Percentiles rank a stretch among this genome's conserved stretches.
Conservation (phyloP, 2,329 filamentous ascomycete species). For the Byssothecium circinans region DNA sequence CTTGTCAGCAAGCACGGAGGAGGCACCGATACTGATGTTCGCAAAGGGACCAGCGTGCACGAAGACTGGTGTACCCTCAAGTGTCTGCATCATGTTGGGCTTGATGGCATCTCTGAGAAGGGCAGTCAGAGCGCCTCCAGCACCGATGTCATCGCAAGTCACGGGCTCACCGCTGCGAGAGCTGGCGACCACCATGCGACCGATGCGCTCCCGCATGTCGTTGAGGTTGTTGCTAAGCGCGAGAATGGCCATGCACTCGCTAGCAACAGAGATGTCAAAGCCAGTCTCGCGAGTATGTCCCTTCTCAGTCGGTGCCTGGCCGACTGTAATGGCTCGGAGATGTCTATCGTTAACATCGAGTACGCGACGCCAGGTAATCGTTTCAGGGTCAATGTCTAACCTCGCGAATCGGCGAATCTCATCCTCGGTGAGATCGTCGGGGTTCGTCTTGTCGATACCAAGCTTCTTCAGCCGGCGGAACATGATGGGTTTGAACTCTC, state of each 20-base stretch:
- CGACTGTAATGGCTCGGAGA: constrained; percentile 84
- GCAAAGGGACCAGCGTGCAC: constrained; percentile 97
- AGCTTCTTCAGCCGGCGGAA: constrained; percentile 92
- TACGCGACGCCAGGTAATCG: constrained; percentile 95
- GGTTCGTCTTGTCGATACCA: constrained; percentile 92
- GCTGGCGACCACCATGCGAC: constrained; percentile 92
- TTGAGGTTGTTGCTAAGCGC: constrained; percentile 84
- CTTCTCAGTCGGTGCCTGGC: constrained; percentile 86
- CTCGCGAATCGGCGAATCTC: constrained; percentile 88
- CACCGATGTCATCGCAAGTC: constrained; percentile 93
- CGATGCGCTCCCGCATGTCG: constrained; percentile 91
- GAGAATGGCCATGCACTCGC: constrained; percentile 97
- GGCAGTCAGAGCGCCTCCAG: constrained; percentile 86
- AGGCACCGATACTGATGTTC: constrained; percentile 97
- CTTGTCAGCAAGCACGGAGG: constrained; percentile 91
- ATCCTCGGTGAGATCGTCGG: constrained; percentile 84
- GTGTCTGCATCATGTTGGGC: constrained; percentile 96
- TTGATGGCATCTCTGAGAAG: constrained; percentile 99
- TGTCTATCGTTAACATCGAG: constrained; percentile 97
- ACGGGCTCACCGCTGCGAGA: constrained; percentile 85
- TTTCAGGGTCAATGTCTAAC: constrained; percentile 92
- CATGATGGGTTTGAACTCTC: constrained; percentile 86
- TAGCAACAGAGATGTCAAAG: constrained; percentile 97
- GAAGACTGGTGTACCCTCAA: constrained; percentile 96
- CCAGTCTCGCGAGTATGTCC: constrained; percentile 85